These are phyloP conservation scores for Poterioochromonas sp. DNA, from an alignment of 352 stramenopile genomes.

Conservation along the genomic window DNA sequence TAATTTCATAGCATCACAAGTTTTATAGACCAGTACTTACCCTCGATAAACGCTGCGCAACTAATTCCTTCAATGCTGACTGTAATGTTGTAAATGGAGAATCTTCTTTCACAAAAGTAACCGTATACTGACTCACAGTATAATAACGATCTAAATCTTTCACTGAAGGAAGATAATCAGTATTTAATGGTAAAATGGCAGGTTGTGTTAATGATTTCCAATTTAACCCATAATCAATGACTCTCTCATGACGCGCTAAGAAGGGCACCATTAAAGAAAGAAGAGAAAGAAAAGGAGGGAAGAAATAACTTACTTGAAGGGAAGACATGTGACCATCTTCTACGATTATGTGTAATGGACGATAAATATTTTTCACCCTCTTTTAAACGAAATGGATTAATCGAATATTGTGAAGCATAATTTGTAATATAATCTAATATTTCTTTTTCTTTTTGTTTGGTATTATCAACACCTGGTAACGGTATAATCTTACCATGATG, in stretches of 20 bases:
- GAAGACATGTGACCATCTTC: slow-evolving; percentile 91
- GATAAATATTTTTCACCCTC: slow-evolving; percentile 65
- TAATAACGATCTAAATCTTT: slow-evolving; percentile 22
- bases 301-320: slow-evolving; percentile 60
- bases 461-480: too few relatives aligned
- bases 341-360: slow-evolving; percentile 72
- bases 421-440: background rate
- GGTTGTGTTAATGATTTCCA: slow-evolving; percentile 89
- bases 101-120: slow-evolving; percentile 35
- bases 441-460: background rate
- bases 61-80: slow-evolving; percentile 62
- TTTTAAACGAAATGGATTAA: slow-evolving; percentile 64
- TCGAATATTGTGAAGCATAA: background rate
- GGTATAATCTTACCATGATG: too few relatives aligned
- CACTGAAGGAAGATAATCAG: slow-evolving; percentile 64
- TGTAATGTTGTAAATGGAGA: slow-evolving; percentile 44
- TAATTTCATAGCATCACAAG: slow-evolving; percentile 40
- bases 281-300: slow-evolving; percentile 40
- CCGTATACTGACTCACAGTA: slow-evolving; percentile 28
- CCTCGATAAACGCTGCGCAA: slow-evolving; percentile 58
- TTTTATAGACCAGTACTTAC: slow-evolving; percentile 53
- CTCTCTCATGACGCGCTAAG: background rate
- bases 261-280: slow-evolving; percentile 28
- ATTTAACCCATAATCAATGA: slow-evolving; percentile 63
- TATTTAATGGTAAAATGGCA: slow-evolving; percentile 78